Conservation (phyloP, 106 monocot genomes). For the Posidonia australis region DNA sequence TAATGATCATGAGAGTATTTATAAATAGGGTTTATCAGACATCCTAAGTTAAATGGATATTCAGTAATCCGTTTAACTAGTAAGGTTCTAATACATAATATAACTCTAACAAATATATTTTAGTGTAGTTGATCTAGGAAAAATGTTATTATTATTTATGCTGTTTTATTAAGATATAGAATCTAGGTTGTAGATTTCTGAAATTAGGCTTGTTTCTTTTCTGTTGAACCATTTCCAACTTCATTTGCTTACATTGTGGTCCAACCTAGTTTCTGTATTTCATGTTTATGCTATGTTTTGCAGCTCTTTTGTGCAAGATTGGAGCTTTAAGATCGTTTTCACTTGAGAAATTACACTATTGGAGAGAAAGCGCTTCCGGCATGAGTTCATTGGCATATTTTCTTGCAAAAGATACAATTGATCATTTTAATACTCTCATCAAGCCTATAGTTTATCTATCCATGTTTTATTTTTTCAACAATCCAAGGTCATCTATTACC, state of each 20-base stretch:
- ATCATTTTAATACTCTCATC: constrained; percentile 84
- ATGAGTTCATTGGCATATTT: constrained; percentile 97
- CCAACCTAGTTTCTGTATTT: neutral
- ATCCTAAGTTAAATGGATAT: no score
- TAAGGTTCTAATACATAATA: no score
- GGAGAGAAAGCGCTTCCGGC: constrained; percentile 85
- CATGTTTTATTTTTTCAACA: constrained; percentile 96
- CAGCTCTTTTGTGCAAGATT: constrained; percentile 92
- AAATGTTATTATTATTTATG: no score
- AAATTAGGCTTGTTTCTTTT: neutral
- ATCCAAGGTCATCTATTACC: constrained; percentile 64
- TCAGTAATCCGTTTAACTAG: no score
- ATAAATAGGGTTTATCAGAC: no score
- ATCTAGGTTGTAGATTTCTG: no score
- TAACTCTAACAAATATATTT: no score
- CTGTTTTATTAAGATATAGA: no score
- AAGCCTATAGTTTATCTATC: constrained; percentile 91
- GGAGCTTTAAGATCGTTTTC: constrained; percentile 81
- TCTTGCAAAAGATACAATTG: constrained; percentile 73
- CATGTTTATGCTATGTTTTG: constrained; percentile 6
- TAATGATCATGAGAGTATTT: no score
- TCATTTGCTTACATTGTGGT: neutral
- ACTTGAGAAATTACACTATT: constrained; percentile 71
- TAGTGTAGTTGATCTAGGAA: no score
- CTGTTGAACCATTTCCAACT: neutral